These are phyloP conservation scores for Xanthoceras sorbifolium DNA, from an alignment of 345 rosid genomes.

Conservation along the genomic window DNA sequence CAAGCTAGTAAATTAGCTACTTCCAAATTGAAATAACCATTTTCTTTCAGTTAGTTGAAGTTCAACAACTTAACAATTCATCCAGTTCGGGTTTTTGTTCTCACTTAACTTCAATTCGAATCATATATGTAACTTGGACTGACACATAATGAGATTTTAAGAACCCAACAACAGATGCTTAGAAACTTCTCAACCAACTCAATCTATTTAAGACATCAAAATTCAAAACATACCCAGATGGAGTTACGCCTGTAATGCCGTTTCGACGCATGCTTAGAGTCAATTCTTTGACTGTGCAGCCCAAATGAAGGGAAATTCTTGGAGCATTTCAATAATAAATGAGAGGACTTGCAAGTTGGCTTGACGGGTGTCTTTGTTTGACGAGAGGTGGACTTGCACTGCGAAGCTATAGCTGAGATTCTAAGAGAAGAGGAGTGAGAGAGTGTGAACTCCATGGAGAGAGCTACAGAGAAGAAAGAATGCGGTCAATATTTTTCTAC, in stretches of 20 bases:
- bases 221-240: constrained; percentile 41
- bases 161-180: not conserved
- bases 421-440: constrained; percentile 33
- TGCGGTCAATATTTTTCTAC: not conserved
- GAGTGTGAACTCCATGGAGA: constrained; percentile 48
- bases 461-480: not conserved
- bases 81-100: not conserved
- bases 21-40: not conserved
- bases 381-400: constrained; percentile 20
- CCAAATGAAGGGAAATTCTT: constrained; percentile 28
- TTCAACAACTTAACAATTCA: not conserved
- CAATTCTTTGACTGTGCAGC: constrained; percentile 18
- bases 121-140: too few species aligned
- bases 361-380: constrained; percentile 21
- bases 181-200: not conserved
- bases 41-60: constrained; percentile 4
- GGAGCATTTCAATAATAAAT: constrained; percentile 25
- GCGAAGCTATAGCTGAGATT: constrained; percentile 33
- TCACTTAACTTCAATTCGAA: too few species aligned
- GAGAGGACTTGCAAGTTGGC: constrained; percentile 11
- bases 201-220: not conserved
- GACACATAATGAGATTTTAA: too few species aligned
- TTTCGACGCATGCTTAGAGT: constrained; percentile 24
- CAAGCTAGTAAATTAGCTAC: constrained; percentile 4
- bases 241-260: constrained; percentile 27